Base-by-base conservation (phyloP, 1,284 basidiomycete genomes). In the Mycena citricolor region DNA sequence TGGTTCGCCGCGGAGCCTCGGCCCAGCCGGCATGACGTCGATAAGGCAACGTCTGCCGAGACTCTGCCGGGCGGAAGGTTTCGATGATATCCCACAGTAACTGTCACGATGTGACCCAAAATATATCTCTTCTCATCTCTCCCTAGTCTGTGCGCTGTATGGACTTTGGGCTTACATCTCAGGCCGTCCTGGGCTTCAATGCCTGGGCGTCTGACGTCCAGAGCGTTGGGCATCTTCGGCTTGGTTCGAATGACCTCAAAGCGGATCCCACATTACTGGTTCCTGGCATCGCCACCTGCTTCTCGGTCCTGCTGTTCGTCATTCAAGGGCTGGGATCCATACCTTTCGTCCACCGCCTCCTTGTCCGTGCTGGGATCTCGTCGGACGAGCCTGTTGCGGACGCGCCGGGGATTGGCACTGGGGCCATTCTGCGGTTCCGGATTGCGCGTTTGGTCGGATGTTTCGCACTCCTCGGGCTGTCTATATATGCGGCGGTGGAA, bases 391-490 rank as follows among this genome's bases (percentile, higher is more conserved):
- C 14, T 8, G 13, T 29, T 10, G 26, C 10, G 13, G 7, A 23
- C 12, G 26, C 35, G 19, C 45, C 45, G 16, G 35, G 23, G 34
- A 42, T 42, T n/a, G 35, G 46, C n/a, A 38, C 28, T 13, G 39
- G 45, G 3, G 19, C 17, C 8, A 42, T 47, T 17, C 13, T 42
- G 5, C 5, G 7, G 6, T 43, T 22, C 26, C 31, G 46, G 33
- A 8, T 39, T 0, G 41, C 31, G 5, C 46, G 46, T 4, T 12
- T 39, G 16, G 21, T 48, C 3, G 35, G 36, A 8, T 48, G 46
- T 24, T 11, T 43, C 3, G 41, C 21, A 1, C 22, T 48, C 24
- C 16, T 48, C 6, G 41, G 4, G 17, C 31, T 43, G 11, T 43
- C 46, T 5, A 16, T 39, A 32, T 32, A 32, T 19, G 31, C 20